These are phyloP conservation scores for Papiliotrema flavescens DNA, from an alignment of 1,284 basidiomycete genomes.

Conservation along the genomic window DNA sequence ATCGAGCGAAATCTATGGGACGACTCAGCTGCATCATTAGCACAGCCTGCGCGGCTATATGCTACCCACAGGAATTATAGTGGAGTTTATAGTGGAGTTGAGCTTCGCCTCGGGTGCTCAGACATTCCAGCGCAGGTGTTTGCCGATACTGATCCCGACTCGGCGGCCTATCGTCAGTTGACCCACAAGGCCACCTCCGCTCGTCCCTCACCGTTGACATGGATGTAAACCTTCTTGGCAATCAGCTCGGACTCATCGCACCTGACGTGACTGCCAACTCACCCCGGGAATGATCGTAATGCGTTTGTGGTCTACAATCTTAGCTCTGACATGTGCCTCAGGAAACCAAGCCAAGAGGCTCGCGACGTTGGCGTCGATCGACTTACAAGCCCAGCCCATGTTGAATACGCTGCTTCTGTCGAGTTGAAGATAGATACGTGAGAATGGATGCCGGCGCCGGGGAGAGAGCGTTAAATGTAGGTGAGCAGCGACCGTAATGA, in stretches of 20 bases:
- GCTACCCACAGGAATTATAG: too few species aligned
- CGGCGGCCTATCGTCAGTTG: neutral
- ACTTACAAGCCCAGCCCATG: constrained; percentile 7
- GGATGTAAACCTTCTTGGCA: neutral
- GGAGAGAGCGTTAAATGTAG: neutral
- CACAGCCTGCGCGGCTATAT: too few species aligned
- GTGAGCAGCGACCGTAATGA: too few species aligned
- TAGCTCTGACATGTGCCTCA: neutral
- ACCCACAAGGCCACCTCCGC: neutral
- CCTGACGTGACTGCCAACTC: neutral
- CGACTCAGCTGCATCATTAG: too few species aligned
- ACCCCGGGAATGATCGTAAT: constrained; percentile 33
- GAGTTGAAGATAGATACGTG: neutral
- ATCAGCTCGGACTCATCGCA: neutral
- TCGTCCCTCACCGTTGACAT: neutral
- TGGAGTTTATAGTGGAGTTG: neutral
- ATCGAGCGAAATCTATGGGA: too few species aligned
- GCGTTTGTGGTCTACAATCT: constrained; percentile 23
- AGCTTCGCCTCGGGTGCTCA: neutral
- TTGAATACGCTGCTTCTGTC: neutral
- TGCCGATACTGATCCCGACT: constrained; percentile 17
- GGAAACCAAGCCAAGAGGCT: neutral
- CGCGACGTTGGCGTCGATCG: neutral
- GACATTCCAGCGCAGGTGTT: constrained; percentile 6
- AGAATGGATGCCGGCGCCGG: neutral